Evolutionary conservation across 768 basidiomycete genomes (phyloP).

Genomic region (Mycena filopes): DNA sequence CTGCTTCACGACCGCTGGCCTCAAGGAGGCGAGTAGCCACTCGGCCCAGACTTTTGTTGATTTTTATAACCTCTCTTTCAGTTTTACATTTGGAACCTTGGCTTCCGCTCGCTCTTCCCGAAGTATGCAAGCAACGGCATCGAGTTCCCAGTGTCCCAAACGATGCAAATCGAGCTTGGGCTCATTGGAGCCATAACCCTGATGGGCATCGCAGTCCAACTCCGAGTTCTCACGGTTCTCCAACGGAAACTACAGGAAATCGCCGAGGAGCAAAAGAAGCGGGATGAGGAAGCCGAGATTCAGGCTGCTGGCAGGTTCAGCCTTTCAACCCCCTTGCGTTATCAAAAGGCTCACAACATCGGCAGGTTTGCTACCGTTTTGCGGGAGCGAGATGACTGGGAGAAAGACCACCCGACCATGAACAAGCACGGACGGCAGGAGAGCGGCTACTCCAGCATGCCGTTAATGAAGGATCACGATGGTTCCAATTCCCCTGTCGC

Average conservation of each 20-base stretch:
- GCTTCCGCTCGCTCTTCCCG: slow-evolving; percentile 83
- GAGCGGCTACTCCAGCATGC: slow-evolving; percentile 71
- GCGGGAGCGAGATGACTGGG: slow-evolving; percentile 86
- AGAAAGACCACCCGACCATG: slow-evolving; percentile 80
- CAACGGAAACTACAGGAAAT: slow-evolving; percentile 85
- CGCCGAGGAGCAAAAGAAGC: slow-evolving; percentile 74
- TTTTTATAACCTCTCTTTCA: slow-evolving; percentile 42
- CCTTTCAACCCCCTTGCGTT: too few species aligned
- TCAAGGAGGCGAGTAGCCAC: slow-evolving; percentile 81
- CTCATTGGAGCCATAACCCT: slow-evolving; percentile 85
- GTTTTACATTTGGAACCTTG: slow-evolving; percentile 98
- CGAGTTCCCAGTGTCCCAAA: slow-evolving; percentile 85
- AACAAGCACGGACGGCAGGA: slow-evolving; percentile 69
- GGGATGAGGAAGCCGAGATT: slow-evolving; percentile 80
- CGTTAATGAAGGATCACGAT: slow-evolving; percentile 74
- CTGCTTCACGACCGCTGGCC: slow-evolving; percentile 89
- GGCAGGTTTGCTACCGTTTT: slow-evolving; percentile 72
- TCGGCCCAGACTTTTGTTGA: slow-evolving; percentile 29
- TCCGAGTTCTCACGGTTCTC: slow-evolving; percentile 85
- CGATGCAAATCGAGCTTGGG: slow-evolving; percentile 94
- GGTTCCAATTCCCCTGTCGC: slow-evolving; percentile 56
- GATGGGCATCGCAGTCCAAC: slow-evolving; percentile 91
- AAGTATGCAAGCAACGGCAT: slow-evolving; percentile 76
- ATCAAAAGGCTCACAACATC: too few species aligned
- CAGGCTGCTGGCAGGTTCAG: slow-evolving; percentile 77